Percentiles rank a stretch among this genome's conserved stretches.
phyloP scores from a whole-genome alignment of 208 protist genomes.

The Crithidia thermophila region DNA sequence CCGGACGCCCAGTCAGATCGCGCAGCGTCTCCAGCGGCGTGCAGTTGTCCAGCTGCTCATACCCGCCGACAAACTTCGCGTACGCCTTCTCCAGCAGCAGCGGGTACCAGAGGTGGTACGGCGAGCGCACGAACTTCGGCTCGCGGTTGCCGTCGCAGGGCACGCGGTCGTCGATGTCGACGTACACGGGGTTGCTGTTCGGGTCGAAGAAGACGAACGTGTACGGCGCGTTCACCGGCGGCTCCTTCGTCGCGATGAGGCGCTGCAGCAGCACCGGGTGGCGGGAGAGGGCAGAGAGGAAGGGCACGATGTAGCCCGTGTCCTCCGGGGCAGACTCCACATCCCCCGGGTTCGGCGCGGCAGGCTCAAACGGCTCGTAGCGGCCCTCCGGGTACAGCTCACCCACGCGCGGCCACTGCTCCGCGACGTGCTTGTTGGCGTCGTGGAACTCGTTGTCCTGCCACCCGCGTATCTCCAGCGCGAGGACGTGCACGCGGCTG shows the following conservation, averaged over 20 bases:
- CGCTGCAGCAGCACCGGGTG: slow-evolving; percentile 72
- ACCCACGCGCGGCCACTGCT: slow-evolving; percentile 75
- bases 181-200: slow-evolving; percentile 77
- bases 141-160: slow-evolving; percentile 49
- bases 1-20: slow-evolving; percentile 86
- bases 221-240: slow-evolving; percentile 72
- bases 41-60: slow-evolving; percentile 79
- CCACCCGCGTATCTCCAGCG: slow-evolving; percentile 71
- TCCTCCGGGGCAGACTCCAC: slow-evolving; percentile 53
- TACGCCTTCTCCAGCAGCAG: slow-evolving; percentile 92
- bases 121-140: slow-evolving; percentile 69
- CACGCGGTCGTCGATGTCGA: slow-evolving; percentile 87
- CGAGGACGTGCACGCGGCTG: slow-evolving; percentile 58
- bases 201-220: slow-evolving; percentile 87
- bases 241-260: slow-evolving; percentile 59
- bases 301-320: slow-evolving; percentile 73
- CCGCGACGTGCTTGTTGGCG: slow-evolving; percentile 64
- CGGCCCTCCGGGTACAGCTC: slow-evolving; percentile 79
- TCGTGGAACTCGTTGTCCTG: slow-evolving; percentile 85
- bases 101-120: slow-evolving; percentile 69
- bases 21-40: slow-evolving; percentile 87
- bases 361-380: slow-evolving; percentile 41
- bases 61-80: slow-evolving; percentile 91
- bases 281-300: slow-evolving; percentile 70
- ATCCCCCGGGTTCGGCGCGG: slow-evolving; percentile 23